These are phyloP conservation scores for Candida cerambycidarum DNA, from an alignment of 805 yeast genomes.

Conservation along the genomic window DNA sequence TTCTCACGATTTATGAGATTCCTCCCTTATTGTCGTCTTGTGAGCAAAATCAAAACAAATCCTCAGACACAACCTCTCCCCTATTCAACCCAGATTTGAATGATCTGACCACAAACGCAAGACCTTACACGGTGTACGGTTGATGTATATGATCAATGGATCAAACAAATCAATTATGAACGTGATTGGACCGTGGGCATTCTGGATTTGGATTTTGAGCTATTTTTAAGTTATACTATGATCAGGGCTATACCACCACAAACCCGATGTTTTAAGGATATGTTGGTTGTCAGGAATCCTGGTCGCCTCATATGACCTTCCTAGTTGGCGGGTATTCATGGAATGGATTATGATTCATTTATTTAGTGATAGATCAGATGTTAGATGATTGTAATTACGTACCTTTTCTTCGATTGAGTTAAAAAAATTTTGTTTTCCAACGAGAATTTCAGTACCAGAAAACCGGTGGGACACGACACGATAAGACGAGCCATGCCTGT, in stretches of 20 bases:
- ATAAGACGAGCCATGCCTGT: not conserved
- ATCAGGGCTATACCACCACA: not conserved
- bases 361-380: not conserved
- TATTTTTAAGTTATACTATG: not conserved
- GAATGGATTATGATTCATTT: not conserved
- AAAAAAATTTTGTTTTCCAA: conserved; percentile 7
- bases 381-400: not conserved
- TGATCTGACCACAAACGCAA: not conserved
- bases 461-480: conserved; percentile 4
- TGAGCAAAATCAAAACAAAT: conserved; percentile 8
- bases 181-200: not conserved
- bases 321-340: too few species aligned
- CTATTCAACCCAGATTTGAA: not conserved
- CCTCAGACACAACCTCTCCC: conserved; percentile 6
- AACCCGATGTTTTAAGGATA: not conserved
- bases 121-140: not conserved
- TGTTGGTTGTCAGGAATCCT: not conserved
- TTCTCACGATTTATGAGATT: not conserved
- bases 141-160: not conserved
- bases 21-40: conserved; percentile 6
- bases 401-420: conserved; percentile 8
- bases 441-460: conserved; percentile 7
- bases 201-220: not conserved
- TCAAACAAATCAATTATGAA: not conserved
- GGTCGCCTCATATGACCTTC: too few species aligned